Conservation (phyloP, 129 eudicot genomes). For the Heracleum sosnowskyi region DNA sequence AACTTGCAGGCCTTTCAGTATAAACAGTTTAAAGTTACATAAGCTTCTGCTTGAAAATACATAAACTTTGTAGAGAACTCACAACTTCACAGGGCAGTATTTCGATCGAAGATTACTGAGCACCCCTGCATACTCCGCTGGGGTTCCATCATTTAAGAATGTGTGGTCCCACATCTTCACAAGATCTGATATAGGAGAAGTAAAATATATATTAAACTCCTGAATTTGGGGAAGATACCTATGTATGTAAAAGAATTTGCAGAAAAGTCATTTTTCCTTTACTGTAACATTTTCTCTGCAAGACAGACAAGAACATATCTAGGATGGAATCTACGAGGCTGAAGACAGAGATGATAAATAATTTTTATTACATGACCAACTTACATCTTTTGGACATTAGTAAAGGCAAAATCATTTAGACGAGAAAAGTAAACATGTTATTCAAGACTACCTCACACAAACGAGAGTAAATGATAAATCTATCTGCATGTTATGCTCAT, state of each 20-base stretch:
- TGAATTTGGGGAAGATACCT: neutral
- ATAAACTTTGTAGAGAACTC: neutral
- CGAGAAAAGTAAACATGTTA: neutral
- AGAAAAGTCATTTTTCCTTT: neutral
- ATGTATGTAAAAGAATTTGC: neutral
- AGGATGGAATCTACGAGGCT: neutral
- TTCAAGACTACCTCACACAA: neutral
- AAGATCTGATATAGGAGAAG: constrained; percentile 46
- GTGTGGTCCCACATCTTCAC: constrained; percentile 55
- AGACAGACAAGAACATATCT: neutral
- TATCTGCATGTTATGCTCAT: neutral
- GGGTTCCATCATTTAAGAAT: constrained; percentile 42
- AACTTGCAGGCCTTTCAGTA: neutral
- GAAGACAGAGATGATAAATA: neutral
- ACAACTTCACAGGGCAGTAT: constrained; percentile 36
- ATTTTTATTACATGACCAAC: neutral
- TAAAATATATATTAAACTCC: neutral
- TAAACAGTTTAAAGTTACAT: neutral
- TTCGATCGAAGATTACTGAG: constrained; percentile 46
- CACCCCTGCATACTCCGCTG: constrained; percentile 29
- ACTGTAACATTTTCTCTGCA: neutral
- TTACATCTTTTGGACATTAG: neutral
- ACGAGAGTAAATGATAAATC: neutral
- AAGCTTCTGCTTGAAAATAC: neutral
- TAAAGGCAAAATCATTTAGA: neutral